A percentile compares a stretch with the other conserved stretches of the same genome.
These are phyloP conservation scores for Aspergillus oerlinghausenensis DNA, from an alignment of 2,329 filamentous ascomycete genomes.

Conservation along the genomic window DNA sequence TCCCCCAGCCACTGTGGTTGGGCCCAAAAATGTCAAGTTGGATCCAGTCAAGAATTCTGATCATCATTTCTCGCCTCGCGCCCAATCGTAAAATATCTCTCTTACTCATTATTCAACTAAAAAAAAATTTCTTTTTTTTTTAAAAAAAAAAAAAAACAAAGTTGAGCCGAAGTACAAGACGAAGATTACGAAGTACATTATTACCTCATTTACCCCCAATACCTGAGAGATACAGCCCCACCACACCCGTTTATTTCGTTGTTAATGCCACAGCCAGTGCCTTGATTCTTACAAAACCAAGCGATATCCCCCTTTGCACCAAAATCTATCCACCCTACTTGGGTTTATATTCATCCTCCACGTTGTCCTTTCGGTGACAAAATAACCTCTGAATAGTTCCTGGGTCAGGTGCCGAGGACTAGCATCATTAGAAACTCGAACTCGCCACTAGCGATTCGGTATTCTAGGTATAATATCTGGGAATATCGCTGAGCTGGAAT, in stretches of 20 bases:
- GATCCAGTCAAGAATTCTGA: background rate
- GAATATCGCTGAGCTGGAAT: background rate
- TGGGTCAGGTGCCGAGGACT: background rate
- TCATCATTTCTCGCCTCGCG: background rate
- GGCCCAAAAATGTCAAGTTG: background rate
- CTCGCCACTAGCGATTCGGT: background rate
- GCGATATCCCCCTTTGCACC: background rate
- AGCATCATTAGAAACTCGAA: background rate
- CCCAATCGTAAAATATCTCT: background rate
- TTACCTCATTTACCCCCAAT: no score
- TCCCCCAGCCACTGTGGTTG: constrained; percentile 2
- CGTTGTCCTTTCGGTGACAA: background rate
- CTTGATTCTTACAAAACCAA: background rate
- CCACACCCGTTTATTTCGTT: background rate
- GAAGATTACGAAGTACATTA: background rate
- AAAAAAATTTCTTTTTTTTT: no score
- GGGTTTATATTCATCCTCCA: background rate
- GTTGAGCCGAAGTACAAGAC: background rate
- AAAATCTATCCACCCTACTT: background rate
- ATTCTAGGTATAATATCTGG: background rate
- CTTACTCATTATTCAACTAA: no score
- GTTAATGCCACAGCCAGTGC: background rate
- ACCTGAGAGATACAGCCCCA: background rate
- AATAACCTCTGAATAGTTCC: background rate
- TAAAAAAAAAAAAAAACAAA: no score